Conservation (phyloP, 768 basidiomycete genomes). For the Asterophora lycoperdoides region DNA sequence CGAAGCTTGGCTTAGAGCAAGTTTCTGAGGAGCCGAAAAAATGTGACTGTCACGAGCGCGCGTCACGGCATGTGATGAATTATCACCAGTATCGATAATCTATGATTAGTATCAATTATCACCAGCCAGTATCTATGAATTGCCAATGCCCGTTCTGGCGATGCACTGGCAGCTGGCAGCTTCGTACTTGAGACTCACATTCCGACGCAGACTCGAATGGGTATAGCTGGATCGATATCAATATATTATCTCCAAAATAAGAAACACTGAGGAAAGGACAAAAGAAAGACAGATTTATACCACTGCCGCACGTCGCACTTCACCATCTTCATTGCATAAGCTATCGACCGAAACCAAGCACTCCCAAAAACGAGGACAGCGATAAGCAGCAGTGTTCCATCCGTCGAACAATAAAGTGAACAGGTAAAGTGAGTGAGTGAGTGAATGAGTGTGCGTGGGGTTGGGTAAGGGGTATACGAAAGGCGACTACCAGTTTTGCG, state of each 20-base stretch:
- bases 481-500: constrained; percentile 12
- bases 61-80: too few relatives aligned
- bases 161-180: too few relatives aligned
- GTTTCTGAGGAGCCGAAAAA: too few relatives aligned
- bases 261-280: constrained; percentile 1
- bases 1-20: not conserved
- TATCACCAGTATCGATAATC: too few relatives aligned
- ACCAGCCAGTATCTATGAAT: not conserved
- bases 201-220: not conserved
- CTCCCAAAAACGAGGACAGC: constrained; percentile 6
- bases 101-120: too few relatives aligned
- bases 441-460: not conserved
- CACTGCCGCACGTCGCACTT: not conserved
- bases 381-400: constrained; percentile 1
- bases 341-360: constrained; percentile 2
- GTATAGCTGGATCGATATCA: constrained; percentile 12
- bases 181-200: too few relatives aligned
- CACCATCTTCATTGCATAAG: not conserved
- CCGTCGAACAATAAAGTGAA: constrained; percentile 1
- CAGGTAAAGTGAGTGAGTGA: not conserved
- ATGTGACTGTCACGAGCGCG: not conserved
- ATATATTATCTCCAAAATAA: constrained; percentile 14
- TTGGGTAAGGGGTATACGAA: constrained; percentile 8
- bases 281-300: constrained; percentile 7
- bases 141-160: too few relatives aligned